A percentile compares a stretch with the other conserved stretches of the same genome.
phyloP scores from a whole-genome alignment of 345 rosid species.

The Dipteronia dyeriana region DNA sequence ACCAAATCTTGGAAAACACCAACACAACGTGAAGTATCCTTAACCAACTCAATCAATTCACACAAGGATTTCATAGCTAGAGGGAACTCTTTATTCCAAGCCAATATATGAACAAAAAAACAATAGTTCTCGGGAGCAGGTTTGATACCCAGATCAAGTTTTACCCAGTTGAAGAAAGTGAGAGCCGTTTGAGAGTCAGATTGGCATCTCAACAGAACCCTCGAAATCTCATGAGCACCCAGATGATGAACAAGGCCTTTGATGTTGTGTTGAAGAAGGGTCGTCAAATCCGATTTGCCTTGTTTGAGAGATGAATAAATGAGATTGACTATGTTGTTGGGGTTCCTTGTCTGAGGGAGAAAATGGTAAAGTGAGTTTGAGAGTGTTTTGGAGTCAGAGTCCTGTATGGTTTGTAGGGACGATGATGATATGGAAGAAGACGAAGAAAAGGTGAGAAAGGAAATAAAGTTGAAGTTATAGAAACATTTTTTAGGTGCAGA shows the following conservation, averaged over 20 bases:
- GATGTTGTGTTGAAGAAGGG: conserved; percentile 27
- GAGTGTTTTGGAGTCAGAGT: conserved; percentile 25
- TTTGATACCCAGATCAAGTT: conserved; percentile 45
- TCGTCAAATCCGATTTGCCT: conserved; percentile 22
- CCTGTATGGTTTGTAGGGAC: conserved; percentile 30
- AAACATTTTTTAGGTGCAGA: background rate
- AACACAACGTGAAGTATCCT: conserved; percentile 21
- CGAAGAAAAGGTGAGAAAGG: conserved; percentile 27
- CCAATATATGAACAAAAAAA: conserved; percentile 54
- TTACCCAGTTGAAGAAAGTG: conserved; percentile 65
- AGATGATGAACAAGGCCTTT: conserved; percentile 48
- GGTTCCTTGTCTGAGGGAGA: conserved; percentile 63
- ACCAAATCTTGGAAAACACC: conserved; percentile 50
- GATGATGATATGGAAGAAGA: conserved; percentile 32
- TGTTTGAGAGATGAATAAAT: conserved; percentile 54
- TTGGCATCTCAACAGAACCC: conserved; percentile 69
- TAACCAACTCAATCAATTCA: conserved; percentile 42
- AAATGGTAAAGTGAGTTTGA: conserved; percentile 54
- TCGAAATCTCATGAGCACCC: conserved; percentile 53
- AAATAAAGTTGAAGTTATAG: background rate
- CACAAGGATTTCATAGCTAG: conserved; percentile 52
- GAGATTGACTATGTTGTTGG: conserved; percentile 57
- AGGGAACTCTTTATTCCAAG: conserved; percentile 52
- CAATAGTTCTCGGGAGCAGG: conserved; percentile 52
- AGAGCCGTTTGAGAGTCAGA: conserved; percentile 59